Percentiles rank a stretch among this genome's conserved stretches.
Evolutionary conservation across 2,329 filamentous ascomycete genomes (phyloP).

Genomic region (Eutypella sp.): DNA sequence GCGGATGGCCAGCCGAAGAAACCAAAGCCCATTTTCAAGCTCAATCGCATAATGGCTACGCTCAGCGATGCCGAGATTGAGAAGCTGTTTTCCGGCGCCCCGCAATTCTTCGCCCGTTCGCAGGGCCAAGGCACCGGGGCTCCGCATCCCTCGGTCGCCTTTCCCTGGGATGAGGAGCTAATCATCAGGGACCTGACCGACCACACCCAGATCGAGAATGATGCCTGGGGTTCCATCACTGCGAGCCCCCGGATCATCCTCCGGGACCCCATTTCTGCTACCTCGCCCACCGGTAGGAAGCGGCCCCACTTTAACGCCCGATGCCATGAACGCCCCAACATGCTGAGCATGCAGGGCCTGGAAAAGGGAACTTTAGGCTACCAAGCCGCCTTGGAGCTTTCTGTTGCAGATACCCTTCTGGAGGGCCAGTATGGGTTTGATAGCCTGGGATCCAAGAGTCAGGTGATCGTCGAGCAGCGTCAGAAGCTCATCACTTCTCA

Average conservation of each 20-base stretch:
- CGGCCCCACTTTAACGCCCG: slow-evolving; percentile 55
- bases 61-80: slow-evolving; percentile 57
- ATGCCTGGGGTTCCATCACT: slow-evolving; percentile 58
- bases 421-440: slow-evolving; percentile 59
- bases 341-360: slow-evolving; percentile 67
- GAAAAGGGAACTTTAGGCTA: slow-evolving; percentile 69
- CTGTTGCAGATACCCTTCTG: slow-evolving; percentile 58
- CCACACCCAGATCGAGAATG: slow-evolving; percentile 57
- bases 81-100: slow-evolving; percentile 70
- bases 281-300: slow-evolving; percentile 37
- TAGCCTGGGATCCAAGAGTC: slow-evolving; percentile 48
- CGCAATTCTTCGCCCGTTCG: slow-evolving; percentile 62
- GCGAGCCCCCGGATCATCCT: slow-evolving; percentile 59
- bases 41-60: slow-evolving; percentile 55
- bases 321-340: slow-evolving; percentile 60
- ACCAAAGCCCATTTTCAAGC: slow-evolving; percentile 42
- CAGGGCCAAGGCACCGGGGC: slow-evolving; percentile 56
- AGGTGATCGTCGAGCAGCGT: slow-evolving; percentile 52
- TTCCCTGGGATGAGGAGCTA: slow-evolving; percentile 61
- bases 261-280: slow-evolving; percentile 38
- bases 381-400: slow-evolving; percentile 61
- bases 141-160: slow-evolving; percentile 59
- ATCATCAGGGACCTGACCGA: slow-evolving; percentile 60
- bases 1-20: slow-evolving; percentile 33
- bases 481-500: slow-evolving; percentile 49